Conservation (phyloP, 73 alveolate species). For the Paraurostyla sp. region DNA sequence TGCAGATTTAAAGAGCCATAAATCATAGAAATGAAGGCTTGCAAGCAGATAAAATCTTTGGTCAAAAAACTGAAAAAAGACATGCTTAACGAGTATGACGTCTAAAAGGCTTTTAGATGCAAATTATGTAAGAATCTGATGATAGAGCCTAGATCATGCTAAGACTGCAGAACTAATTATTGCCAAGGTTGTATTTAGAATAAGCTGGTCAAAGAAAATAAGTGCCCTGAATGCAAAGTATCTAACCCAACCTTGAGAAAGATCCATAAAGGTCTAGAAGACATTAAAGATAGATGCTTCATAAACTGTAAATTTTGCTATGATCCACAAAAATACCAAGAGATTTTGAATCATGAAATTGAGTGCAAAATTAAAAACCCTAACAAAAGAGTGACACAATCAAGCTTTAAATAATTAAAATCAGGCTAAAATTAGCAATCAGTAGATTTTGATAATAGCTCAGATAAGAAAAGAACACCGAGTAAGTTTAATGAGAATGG, state of each 20-base stretch:
- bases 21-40: neutral
- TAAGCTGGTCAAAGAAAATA: conserved; percentile 8
- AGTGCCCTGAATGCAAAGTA: conserved; percentile 11
- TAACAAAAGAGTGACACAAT: no score
- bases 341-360: conserved; percentile 9
- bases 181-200: conserved; percentile 26
- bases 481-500: neutral
- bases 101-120: conserved; percentile 25
- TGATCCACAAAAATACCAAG: conserved; percentile 2
- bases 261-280: neutral
- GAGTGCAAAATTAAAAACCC: no score
- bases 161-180: conserved; percentile 2
- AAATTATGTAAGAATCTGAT: conserved; percentile 12
- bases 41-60: neutral
- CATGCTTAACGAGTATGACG: neutral
- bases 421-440: no score
- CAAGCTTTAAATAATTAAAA: no score
- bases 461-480: neutral
- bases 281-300: neutral
- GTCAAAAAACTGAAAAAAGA: neutral
- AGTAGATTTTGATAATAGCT: no score
- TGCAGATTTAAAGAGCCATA: conserved; percentile 22
- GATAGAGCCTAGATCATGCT: conserved; percentile 28
- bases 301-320: neutral
- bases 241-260: conserved; percentile 1